Evolutionary conservation across 2,329 filamentous ascomycete species (phyloP).

Genomic region (Thelonectria blattea): DNA sequence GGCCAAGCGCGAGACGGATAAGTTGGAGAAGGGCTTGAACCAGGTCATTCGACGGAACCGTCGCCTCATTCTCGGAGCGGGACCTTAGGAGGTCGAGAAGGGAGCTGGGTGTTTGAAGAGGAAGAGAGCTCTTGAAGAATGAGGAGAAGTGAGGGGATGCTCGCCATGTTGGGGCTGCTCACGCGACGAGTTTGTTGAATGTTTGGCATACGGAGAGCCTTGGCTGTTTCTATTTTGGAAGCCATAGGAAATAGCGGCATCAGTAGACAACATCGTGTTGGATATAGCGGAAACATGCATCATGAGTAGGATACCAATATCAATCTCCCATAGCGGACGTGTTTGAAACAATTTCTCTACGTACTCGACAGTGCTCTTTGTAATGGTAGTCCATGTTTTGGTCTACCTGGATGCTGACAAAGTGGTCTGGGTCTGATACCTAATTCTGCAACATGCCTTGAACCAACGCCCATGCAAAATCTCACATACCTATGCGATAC

Average conservation of each 20-base stretch:
- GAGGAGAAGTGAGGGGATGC: too few species aligned
- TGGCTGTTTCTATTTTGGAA: background rate
- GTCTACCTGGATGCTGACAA: background rate
- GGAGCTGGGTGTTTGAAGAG: background rate
- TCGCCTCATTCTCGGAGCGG: slow-evolving; percentile 53
- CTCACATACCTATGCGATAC: background rate
- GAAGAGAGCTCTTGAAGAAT: too few species aligned
- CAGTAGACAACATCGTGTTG: too few species aligned
- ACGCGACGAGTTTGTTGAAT: background rate
- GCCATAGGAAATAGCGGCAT: too few species aligned
- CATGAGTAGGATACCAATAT: background rate
- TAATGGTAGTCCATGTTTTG: too few species aligned
- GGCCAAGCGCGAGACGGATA: slow-evolving; percentile 65
- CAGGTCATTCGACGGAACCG: slow-evolving; percentile 66
- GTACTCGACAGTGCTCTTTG: too few species aligned
- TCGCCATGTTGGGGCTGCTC: too few species aligned
- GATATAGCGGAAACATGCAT: background rate
- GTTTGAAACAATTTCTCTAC: too few species aligned
- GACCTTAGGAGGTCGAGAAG: slow-evolving; percentile 27
- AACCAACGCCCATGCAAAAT: background rate
- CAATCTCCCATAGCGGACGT: background rate
- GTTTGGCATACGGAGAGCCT: background rate
- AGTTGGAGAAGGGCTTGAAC: slow-evolving; percentile 66
- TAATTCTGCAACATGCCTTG: background rate
- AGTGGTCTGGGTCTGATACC: background rate